Percentiles rank a stretch among this genome's conserved stretches.
Evolutionary conservation across 768 basidiomycete species (phyloP).

Genomic region (Trametes cingulata): DNA sequence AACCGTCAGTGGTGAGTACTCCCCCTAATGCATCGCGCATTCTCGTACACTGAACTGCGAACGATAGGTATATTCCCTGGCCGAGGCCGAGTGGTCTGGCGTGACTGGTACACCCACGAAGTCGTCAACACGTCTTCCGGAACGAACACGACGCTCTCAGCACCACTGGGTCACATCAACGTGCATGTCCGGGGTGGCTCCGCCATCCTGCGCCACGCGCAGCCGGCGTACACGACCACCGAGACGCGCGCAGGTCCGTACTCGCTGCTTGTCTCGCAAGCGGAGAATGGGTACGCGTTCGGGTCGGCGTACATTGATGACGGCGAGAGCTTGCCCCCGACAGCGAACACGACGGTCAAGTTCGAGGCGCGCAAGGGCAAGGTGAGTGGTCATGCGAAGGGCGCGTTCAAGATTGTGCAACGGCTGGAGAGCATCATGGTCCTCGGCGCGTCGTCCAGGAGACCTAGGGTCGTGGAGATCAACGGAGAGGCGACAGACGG

Average conservation of each 20-base stretch:
- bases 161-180: conserved; percentile 74
- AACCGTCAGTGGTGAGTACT: conserved; percentile 56
- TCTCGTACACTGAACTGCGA: too few species aligned
- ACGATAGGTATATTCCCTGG: conserved; percentile 68
- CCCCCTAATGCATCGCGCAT: not conserved
- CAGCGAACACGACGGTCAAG: conserved; percentile 47
- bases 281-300: conserved; percentile 47
- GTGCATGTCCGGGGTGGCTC: conserved; percentile 74
- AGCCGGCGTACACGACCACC: conserved; percentile 66
- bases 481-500: conserved; percentile 6
- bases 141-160: conserved; percentile 51
- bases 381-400: conserved; percentile 41
- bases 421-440: conserved; percentile 55
- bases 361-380: conserved; percentile 40
- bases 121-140: conserved; percentile 45
- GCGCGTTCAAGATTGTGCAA: conserved; percentile 46
- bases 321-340: conserved; percentile 61
- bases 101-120: conserved; percentile 74
- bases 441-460: conserved; percentile 46
- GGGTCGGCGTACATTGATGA: conserved; percentile 75
- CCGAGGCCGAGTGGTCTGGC: conserved; percentile 57
- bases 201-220: conserved; percentile 61
- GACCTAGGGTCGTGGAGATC: conserved; percentile 43
- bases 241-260: conserved; percentile 66
- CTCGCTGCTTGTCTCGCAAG: conserved; percentile 59